Conservation (phyloP, 257 asterid genomes). For the Lycium barbarum region DNA sequence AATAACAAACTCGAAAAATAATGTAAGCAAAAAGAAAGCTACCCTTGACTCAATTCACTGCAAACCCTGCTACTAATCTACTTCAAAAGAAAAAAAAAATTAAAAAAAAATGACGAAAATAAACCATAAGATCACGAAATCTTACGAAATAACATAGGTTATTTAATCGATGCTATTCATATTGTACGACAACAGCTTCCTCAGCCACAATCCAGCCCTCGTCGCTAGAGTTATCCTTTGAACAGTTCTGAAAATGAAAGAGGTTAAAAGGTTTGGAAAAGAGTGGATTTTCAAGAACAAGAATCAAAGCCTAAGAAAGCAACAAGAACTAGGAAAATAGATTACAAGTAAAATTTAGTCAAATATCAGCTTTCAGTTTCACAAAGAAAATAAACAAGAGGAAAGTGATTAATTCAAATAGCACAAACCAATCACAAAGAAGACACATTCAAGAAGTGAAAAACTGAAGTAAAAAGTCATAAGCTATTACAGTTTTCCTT, state of each 20-base stretch:
- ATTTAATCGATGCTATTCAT: conserved; percentile 43
- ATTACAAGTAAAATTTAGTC: background rate
- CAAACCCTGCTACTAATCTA: background rate
- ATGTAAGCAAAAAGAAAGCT: background rate
- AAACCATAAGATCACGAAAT: background rate
- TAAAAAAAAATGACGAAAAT: background rate
- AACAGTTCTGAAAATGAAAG: conserved; percentile 62
- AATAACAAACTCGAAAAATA: background rate
- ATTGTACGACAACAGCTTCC: conserved; percentile 69
- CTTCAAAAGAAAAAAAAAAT: background rate
- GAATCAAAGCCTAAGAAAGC: no score
- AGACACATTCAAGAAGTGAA: background rate
- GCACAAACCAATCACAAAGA: background rate
- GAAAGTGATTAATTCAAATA: background rate
- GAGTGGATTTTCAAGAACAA: no score
- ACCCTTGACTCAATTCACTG: background rate
- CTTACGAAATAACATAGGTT: background rate
- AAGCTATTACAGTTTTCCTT: conserved; percentile 18
- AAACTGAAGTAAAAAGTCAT: conserved; percentile 14
- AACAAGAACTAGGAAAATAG: no score
- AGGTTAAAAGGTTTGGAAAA: conserved; percentile 6
- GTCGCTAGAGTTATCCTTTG: conserved; percentile 38
- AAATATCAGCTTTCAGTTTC: background rate
- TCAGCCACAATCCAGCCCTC: conserved; percentile 73
- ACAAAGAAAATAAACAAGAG: background rate